Conservation (phyloP, 495 filamentous ascomycete species). For the Penicillium atrosanguineum region DNA sequence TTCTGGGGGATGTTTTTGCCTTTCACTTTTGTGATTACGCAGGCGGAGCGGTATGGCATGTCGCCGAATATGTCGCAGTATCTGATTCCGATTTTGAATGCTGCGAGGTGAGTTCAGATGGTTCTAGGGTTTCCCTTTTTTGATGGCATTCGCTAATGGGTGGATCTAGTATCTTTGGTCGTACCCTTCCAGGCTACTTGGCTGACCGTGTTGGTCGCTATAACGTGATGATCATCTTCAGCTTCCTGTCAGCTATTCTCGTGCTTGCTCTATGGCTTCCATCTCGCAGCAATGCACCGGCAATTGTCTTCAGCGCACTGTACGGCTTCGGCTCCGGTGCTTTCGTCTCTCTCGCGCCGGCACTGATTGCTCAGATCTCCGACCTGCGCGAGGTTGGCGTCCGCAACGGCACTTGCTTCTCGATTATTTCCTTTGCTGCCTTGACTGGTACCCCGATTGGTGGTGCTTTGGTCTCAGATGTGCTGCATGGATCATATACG, state of each 20-base stretch:
- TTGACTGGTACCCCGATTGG: constrained; percentile 72
- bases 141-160: not conserved
- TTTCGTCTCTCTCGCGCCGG: constrained; percentile 60
- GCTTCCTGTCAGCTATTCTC: constrained; percentile 57
- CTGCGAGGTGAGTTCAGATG: constrained; percentile 46
- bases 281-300: constrained; percentile 54
- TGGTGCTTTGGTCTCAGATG: constrained; percentile 58
- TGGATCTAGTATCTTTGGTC: constrained; percentile 58
- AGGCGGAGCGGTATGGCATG: constrained; percentile 61
- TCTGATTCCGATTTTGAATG: constrained; percentile 70
- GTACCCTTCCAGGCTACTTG: constrained; percentile 67
- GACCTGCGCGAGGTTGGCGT: constrained; percentile 72
- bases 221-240: constrained; percentile 68
- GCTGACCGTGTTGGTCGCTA: constrained; percentile 72
- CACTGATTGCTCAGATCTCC: constrained; percentile 67
- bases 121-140: not conserved
- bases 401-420: constrained; percentile 66
- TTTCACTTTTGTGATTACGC: constrained; percentile 66
- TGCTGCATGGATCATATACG: constrained; percentile 53
- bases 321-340: constrained; percentile 75
- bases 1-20: constrained; percentile 73
- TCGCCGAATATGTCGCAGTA: constrained; percentile 55
- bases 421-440: constrained; percentile 59
- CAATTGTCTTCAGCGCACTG: constrained; percentile 62
- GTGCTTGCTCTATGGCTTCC: constrained; percentile 71